These are phyloP conservation scores for Mycena capillaripes DNA, from an alignment of 768 basidiomycete species.

Conservation along the genomic window DNA sequence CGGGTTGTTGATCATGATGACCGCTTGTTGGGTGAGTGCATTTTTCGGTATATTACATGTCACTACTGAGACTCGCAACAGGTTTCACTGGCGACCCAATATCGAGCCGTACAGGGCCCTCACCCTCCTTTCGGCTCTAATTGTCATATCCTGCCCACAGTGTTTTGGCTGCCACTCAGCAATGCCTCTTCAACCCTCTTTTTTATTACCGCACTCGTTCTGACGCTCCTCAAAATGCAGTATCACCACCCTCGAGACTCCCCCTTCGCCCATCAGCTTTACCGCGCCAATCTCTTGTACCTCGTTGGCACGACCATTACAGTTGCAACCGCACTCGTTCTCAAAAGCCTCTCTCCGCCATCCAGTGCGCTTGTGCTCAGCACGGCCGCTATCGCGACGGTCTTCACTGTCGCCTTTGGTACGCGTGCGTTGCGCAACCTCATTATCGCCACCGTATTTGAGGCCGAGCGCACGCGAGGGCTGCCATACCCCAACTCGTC, in stretches of 20 bases:
- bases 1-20: neutral
- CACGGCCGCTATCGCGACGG: slow-evolving; percentile 1
- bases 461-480: neutral
- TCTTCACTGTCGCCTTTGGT: slow-evolving; percentile 11
- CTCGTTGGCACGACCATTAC: slow-evolving; percentile 21
- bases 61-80: neutral
- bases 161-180: slow-evolving; percentile 6
- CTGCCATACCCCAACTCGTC: slow-evolving; percentile 21
- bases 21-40: slow-evolving; percentile 19
- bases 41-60: neutral
- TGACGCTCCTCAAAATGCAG: slow-evolving; percentile 23
- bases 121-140: slow-evolving; percentile 8
- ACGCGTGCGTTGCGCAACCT: slow-evolving; percentile 31
- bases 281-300: slow-evolving; percentile 23
- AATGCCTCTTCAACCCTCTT: slow-evolving; percentile 4
- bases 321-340: too few relatives aligned
- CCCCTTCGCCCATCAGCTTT: neutral
- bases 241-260: slow-evolving; percentile 6
- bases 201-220: slow-evolving; percentile 15
- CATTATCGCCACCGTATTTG: slow-evolving; percentile 18
- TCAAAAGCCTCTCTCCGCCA: slow-evolving; percentile 13
- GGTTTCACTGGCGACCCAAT: slow-evolving; percentile 20
- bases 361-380: slow-evolving; percentile 18
- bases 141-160: slow-evolving; percentile 17
- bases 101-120: neutral